These are phyloP conservation scores for Actinidia arguta DNA, from an alignment of 179 eudicot genomes.

Conservation along the genomic window DNA sequence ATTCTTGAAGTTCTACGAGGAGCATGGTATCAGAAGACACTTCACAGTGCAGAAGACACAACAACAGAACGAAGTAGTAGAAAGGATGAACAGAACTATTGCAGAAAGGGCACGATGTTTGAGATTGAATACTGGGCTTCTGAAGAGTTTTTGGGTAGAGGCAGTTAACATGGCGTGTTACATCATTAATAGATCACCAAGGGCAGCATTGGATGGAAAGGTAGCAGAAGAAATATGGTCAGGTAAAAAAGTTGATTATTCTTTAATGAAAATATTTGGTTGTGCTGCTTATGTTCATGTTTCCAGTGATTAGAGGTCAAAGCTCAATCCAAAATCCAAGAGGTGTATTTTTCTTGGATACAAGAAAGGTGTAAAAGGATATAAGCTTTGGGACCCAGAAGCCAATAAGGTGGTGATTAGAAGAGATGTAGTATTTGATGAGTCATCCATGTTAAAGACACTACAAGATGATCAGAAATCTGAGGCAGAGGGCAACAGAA, in stretches of 20 bases:
- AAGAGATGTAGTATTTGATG: no score
- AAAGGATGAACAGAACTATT: background rate
- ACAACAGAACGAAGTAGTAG: background rate
- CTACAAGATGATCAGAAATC: background rate
- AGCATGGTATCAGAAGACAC: background rate
- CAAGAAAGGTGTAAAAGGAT: no score
- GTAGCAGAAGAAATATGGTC: background rate
- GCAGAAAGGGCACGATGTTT: background rate
- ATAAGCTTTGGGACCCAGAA: no score
- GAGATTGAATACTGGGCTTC: background rate
- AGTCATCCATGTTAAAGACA: background rate
- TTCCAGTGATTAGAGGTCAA: background rate
- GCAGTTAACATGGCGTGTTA: background rate
- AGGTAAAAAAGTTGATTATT: background rate
- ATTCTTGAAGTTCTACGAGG: background rate
- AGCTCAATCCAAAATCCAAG: background rate
- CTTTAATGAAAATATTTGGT: background rate
- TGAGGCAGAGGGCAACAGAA: background rate
- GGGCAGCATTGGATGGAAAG: background rate
- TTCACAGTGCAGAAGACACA: background rate
- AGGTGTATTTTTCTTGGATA: background rate
- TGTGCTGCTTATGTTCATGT: background rate
- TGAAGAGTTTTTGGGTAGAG: background rate
- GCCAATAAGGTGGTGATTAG: no score
- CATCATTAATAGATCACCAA: background rate